Evolutionary conservation across 352 stramenopile genomes (phyloP), one percentile per base, ranked within the genome.

Genomic region (Pythium monospermum): DNA sequence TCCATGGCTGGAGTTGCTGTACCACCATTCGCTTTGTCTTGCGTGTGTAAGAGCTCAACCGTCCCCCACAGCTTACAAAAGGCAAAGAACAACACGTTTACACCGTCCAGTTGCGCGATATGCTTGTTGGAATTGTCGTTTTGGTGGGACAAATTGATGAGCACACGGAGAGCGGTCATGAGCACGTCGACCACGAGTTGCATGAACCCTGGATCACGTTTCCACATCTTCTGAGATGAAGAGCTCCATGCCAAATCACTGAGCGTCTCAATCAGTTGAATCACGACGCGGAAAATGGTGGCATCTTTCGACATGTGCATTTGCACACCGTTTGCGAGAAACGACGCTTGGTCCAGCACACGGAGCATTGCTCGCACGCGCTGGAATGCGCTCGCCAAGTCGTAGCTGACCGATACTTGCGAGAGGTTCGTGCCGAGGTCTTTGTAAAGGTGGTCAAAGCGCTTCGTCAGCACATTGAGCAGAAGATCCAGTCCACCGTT

Each of bases 121-220:
- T 85, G 64, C 0, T 10, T 43, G 18, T 73, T 69, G 43, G 77
- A 76, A 6, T 70, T 64, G 23, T 59, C 40, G 18, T 83, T 89
- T 49, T 87, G 76, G 35, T 93, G 82, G 1, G 82, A 89, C 18
- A 93, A 66, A 49, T 93, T 93, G 59, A 91, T 83, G 13, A 91
- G 31, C 18, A 91, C 72, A 12, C 79, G 73, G 36, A 90, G 36
- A 10, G 64, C 44, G 2, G 64, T 65, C 16, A 85, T 42, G 10
- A 87, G 56, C 1, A 76, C 67, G 5, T 87, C 76, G 1, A 73
- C 49, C 13, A 62, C 41, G 31, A 75, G 46, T 7, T 64, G 55
- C 50, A 71, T 62, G 31, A 64, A 59, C n/a, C 44, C 44, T n/a
- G 61, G 25, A 10, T 70, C 49, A 11, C 22, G 38, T 36, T 68